A percentile compares a stretch with the other conserved stretches of the same genome.
phyloP scores from a whole-genome alignment of 2,329 filamentous ascomycete genomes.

The Escovopsis sp. region DNA sequence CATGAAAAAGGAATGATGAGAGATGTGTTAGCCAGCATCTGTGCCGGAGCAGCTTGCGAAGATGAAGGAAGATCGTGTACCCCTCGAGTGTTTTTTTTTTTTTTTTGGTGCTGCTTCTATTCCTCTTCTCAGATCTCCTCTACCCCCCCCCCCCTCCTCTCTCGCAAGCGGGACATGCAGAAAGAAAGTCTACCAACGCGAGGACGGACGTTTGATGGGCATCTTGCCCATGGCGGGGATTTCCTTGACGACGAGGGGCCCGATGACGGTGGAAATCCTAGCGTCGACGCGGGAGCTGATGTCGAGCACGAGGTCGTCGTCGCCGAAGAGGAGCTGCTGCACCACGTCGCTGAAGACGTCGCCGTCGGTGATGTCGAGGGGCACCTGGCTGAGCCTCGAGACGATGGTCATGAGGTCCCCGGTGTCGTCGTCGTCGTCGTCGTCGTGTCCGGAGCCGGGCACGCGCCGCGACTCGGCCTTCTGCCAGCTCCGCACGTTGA shows the following conservation, averaged over 20 bases:
- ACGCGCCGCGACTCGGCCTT: constrained; percentile 63
- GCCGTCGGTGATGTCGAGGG: constrained; percentile 67
- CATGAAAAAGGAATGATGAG: neutral
- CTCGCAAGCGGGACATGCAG: constrained; percentile 10
- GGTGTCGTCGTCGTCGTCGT: constrained; percentile 29
- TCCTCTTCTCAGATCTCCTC: too few species aligned
- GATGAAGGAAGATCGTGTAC: too few species aligned
- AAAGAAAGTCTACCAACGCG: constrained; percentile 27
- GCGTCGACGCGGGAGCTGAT: constrained; percentile 73
- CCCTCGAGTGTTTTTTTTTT: too few species aligned
- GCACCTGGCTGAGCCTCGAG: constrained; percentile 62
- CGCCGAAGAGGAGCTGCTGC: constrained; percentile 64
- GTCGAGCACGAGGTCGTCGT: constrained; percentile 50
- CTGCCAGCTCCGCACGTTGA: constrained; percentile 74
- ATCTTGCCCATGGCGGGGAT: constrained; percentile 78
- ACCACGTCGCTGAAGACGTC: constrained; percentile 68
- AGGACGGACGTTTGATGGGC: constrained; percentile 83
- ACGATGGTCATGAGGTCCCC: constrained; percentile 55
- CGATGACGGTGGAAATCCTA: constrained; percentile 66
- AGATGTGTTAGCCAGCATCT: constrained; percentile 17
- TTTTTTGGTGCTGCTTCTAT: too few species aligned
- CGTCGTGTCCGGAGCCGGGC: constrained; percentile 32
- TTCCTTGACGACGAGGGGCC: constrained; percentile 62
- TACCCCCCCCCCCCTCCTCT: too few species aligned
- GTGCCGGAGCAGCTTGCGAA: constrained; percentile 8